phyloP scores from a whole-genome alignment of 2,329 filamentous ascomycete genomes.

The Phialophora verrucosa region DNA sequence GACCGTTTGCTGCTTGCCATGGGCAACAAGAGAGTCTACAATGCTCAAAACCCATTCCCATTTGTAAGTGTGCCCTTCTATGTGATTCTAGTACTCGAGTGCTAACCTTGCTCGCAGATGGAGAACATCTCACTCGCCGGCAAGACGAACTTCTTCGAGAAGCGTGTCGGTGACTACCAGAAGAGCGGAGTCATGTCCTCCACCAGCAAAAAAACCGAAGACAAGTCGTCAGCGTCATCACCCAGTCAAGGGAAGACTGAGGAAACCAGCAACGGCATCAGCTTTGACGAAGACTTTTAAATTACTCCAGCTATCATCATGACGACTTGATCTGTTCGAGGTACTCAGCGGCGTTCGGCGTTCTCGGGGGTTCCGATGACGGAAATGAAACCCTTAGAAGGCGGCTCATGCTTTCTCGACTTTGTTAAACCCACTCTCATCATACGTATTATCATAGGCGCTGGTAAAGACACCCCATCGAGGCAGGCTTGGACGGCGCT shows the following conservation, averaged over 20 bases:
- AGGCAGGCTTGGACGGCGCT: constrained; percentile 17
- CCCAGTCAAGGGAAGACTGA: constrained; percentile 51
- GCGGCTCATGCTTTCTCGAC: constrained; percentile 19
- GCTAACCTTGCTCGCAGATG: constrained; percentile 60
- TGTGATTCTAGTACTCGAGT: background rate
- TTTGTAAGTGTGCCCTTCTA: constrained; percentile 58
- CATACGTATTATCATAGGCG: background rate
- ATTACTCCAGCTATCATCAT: constrained; percentile 36
- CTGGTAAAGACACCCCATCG: constrained; percentile 15
- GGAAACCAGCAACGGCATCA: constrained; percentile 71
- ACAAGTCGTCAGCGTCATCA: constrained; percentile 58
- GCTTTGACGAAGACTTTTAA: constrained; percentile 97
- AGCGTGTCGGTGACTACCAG: constrained; percentile 99
- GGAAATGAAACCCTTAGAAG: constrained; percentile 11
- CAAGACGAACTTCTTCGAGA: constrained; percentile 99
- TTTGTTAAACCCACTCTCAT: constrained; percentile 29
- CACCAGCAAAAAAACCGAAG: constrained; percentile 72
- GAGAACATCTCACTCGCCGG: constrained; percentile 98
- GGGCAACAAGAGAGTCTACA: constrained; percentile 93
- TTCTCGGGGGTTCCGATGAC: background rate
- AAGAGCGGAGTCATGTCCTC: constrained; percentile 98
- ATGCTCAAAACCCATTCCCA: constrained; percentile 94
- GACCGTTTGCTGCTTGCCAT: constrained; percentile 92
- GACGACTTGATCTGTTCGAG: constrained; percentile 22
- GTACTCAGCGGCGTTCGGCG: constrained; percentile 24